Evolutionary conservation across 192 early-diverging fungal species (phyloP).

Genomic region (Rhizoclosmatium sp.): DNA sequence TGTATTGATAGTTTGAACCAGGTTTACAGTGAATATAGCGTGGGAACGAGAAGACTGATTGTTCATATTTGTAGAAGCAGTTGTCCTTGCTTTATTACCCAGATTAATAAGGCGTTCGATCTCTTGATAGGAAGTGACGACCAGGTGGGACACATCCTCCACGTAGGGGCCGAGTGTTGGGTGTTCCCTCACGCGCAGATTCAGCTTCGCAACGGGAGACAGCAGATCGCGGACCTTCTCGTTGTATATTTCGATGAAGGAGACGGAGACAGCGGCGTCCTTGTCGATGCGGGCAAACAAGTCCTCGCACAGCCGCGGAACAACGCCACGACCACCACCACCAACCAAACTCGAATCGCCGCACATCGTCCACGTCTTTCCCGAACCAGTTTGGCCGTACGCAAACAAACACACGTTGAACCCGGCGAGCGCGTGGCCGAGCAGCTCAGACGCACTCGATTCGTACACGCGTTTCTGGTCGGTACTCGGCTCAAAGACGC

Average conservation of each 20-base stretch:
- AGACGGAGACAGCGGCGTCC: constrained; percentile 60
- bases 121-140: constrained; percentile 87
- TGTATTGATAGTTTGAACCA: constrained; percentile 54
- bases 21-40: constrained; percentile 50
- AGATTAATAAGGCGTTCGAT: constrained; percentile 81
- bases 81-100: constrained; percentile 86
- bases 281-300: constrained; percentile 74
- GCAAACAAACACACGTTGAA: constrained; percentile 96
- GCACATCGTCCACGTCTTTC: constrained; percentile 76
- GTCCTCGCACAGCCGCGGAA: constrained; percentile 82
- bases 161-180: constrained; percentile 77
- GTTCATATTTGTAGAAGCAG: constrained; percentile 96
- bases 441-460: constrained; percentile 76
- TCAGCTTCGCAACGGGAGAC: background rate
- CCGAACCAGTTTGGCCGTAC: constrained; percentile 86
- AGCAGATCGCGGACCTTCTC: constrained; percentile 94
- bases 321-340: constrained; percentile 66
- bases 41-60: constrained; percentile 80
- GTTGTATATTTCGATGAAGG: constrained; percentile 96
- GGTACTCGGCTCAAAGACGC: background rate
- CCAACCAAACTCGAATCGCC: constrained; percentile 38
- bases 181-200: constrained; percentile 73
- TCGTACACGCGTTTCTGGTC: constrained; percentile 64
- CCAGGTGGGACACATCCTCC: constrained; percentile 86
- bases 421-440: constrained; percentile 87